Base-by-base conservation (phyloP, 78 protist species). In the Dictyostelium purpureum region DNA sequence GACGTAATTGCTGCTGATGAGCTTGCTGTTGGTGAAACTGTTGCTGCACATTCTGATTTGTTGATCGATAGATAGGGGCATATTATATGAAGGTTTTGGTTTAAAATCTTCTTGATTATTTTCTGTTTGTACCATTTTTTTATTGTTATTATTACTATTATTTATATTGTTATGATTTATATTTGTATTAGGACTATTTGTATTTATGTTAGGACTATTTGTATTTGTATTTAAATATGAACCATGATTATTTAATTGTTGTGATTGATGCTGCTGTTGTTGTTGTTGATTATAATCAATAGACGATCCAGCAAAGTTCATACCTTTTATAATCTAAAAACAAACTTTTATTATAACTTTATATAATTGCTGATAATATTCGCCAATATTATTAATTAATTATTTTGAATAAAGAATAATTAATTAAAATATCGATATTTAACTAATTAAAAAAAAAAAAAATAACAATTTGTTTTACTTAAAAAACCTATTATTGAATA, bases 11-110 rank as follows among this genome's bases (percentile, higher is more conserved):
- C 33, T 75, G 81, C 19, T 51, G 81, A 21, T 75, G 81, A 0
- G n/a, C 45, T 19, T 75, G 81, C 7, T 6, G 5, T 16, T 9
- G 65, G 12, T 49, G 45, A 19, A n/a, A 28, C 26, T 43, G 78
- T 35, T 47, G 26, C 43, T 71, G 78, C 69, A 61, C 31, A 18
- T 59, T 24, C 18, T 78, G 87, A 26, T 24, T 56, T 78, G 73
- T 43, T 61, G 87, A 18, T 71, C 78, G 21, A 71, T 71, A 4
- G 78, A 43, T 24, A 43, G 31, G 7, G 78, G 57, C 78, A 71
- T 43, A 38, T 43, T 71, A 45, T 71, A 71, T 4, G 78, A 14
- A 6, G 78, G 78, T 43, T 71, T 71, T 1, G 52, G 75, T 61
- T 61, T 61, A 2, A n/a, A n/a, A 49, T 49, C 54, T 49, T 7